phyloP scores from a whole-genome alignment of 805 yeast genomes.

The Metschnikowia vanudenii region DNA sequence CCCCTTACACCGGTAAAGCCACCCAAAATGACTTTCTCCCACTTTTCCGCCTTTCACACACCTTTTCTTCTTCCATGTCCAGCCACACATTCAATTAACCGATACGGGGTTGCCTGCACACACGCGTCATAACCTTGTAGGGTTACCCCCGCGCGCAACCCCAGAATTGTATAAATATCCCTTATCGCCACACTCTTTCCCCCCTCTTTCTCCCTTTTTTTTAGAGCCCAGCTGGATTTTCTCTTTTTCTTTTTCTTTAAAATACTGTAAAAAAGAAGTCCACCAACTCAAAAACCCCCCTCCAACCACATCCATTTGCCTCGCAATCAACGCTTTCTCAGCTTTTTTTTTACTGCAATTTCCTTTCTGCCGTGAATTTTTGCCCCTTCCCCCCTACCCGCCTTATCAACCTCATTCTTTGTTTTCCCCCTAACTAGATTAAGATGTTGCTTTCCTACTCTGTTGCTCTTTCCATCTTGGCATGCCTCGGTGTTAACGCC shows the following conservation, averaged over 20 bases:
- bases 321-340: not conserved
- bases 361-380: not conserved
- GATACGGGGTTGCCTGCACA: slow-evolving; percentile 6
- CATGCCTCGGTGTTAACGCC: slow-evolving; percentile 41
- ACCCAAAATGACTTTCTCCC: too few species aligned
- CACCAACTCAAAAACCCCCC: not conserved
- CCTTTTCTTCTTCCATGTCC: not conserved
- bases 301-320: not conserved
- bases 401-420: not conserved
- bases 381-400: not conserved
- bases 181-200: slow-evolving; percentile 20
- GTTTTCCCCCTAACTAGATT: not conserved
- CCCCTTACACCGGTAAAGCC: too few species aligned
- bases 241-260: not conserved
- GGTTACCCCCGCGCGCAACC: slow-evolving; percentile 10
- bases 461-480: slow-evolving; percentile 43
- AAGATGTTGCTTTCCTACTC: slow-evolving; percentile 41
- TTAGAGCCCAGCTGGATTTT: slow-evolving; percentile 5
- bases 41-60: too few species aligned
- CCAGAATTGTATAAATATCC: slow-evolving; percentile 12
- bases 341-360: not conserved
- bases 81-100: slow-evolving; percentile 8
- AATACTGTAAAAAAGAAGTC: not conserved
- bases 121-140: not conserved
- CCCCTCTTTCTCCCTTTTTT: slow-evolving; percentile 2